Conservation (phyloP, 805 yeast species). For the Yamadazyma insecticola region DNA sequence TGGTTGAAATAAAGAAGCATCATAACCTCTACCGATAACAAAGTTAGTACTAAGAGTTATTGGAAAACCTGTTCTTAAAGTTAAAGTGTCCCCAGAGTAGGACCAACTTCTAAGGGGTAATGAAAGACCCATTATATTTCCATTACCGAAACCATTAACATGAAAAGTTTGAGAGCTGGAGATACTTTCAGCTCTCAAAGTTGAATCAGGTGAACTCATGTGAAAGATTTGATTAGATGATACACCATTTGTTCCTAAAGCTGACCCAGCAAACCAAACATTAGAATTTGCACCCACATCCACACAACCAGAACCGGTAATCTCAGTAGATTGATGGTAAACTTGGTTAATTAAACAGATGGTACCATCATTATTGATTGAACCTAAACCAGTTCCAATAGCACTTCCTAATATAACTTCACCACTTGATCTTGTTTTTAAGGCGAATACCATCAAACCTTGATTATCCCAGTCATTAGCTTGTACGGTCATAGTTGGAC, state of each 20-base stretch:
- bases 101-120: constrained; percentile 1
- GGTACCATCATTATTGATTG: constrained; percentile 17
- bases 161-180: constrained; percentile 10
- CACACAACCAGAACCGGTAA: constrained; percentile 18
- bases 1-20: constrained; percentile 3
- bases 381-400: constrained; percentile 6
- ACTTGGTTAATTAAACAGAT: constrained; percentile 19
- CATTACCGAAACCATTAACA: constrained; percentile 18
- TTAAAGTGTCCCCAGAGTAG: constrained; percentile 2
- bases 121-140: constrained; percentile 15
- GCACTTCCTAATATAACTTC: constrained; percentile 11
- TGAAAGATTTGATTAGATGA: constrained; percentile 13
- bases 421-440: constrained; percentile 6
- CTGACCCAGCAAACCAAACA: constrained; percentile 7
- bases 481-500: constrained; percentile 11
- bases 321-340: constrained; percentile 12
- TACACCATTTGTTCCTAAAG: constrained; percentile 3
- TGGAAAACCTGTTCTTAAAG: not conserved
- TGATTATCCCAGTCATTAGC: constrained; percentile 9
- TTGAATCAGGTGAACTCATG: constrained; percentile 13
- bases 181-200: constrained; percentile 12
- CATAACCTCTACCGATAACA: constrained; percentile 18
- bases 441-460: constrained; percentile 12
- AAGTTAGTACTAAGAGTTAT: constrained; percentile 7
- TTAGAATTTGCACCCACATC: constrained; percentile 10